Conservation (phyloP, 2,329 filamentous ascomycete genomes). For the Xylaria multiplex region DNA sequence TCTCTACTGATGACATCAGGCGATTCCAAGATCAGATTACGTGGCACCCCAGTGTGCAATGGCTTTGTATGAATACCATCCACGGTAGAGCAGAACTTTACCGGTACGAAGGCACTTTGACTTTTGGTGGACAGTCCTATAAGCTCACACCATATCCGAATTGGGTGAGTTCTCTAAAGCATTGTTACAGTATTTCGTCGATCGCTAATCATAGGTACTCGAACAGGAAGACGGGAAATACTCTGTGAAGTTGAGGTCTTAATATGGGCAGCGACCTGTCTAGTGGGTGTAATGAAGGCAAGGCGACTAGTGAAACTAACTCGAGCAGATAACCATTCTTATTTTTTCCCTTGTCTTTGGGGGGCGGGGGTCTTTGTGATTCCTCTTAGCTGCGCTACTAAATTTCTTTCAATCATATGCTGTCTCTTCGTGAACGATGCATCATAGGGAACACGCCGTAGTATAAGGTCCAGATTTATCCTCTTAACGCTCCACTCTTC, state of each 20-base stretch:
- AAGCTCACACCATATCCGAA: slow-evolving; percentile 10
- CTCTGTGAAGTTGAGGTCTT: background rate
- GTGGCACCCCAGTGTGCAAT: slow-evolving; percentile 1
- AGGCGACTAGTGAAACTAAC: no score
- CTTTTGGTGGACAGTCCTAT: background rate
- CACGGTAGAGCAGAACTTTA: background rate
- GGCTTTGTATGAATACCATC: background rate
- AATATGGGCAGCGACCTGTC: no score
- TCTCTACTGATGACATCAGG: slow-evolving; percentile 2
- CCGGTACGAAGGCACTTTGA: slow-evolving; percentile 10
- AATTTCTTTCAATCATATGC: no score
- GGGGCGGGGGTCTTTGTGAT: no score
- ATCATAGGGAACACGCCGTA: background rate
- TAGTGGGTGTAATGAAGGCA: no score
- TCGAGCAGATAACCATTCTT: no score
- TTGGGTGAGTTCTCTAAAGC: slow-evolving; percentile 1
- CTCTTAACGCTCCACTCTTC: slow-evolving; percentile 24
- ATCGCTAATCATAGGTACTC: background rate
- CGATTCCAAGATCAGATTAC: slow-evolving; percentile 6
- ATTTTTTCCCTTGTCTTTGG: no score
- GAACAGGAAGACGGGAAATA: slow-evolving; percentile 5
- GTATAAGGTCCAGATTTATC: background rate
- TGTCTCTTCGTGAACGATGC: no score
- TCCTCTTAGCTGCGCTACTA: no score
- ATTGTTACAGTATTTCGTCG: background rate